Evolutionary conservation across 202 grass and related monocot species (phyloP).

Genomic region (Zizania palustris): DNA sequence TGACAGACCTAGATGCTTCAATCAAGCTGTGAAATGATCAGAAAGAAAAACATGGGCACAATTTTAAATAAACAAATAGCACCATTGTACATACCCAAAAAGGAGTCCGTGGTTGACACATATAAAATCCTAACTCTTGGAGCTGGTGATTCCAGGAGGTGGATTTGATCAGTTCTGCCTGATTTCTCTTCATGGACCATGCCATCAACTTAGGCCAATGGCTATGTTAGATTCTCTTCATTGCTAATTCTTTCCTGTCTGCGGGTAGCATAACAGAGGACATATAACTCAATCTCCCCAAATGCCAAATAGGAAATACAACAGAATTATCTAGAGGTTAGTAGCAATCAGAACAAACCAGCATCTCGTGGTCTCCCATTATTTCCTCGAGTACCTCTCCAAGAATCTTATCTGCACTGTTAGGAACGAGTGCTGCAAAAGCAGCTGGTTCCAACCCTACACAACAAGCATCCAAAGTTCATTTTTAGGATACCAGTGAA

Average conservation of each 20-base stretch:
- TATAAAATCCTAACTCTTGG: no score
- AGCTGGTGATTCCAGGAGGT: slow-evolving; percentile 4
- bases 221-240: slow-evolving; percentile 24
- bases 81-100: no score
- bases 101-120: no score
- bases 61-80: no score
- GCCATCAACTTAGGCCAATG: background rate
- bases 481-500: background rate
- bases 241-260: slow-evolving; percentile 56
- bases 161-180: background rate
- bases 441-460: slow-evolving; percentile 75
- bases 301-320: slow-evolving; percentile 15
- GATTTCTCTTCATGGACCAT: background rate
- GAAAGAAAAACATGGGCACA: no score
- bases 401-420: slow-evolving; percentile 83
- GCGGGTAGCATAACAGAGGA: slow-evolving; percentile 29
- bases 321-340: slow-evolving; percentile 26
- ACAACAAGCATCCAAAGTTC: background rate
- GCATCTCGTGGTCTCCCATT: slow-evolving; percentile 89
- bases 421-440: slow-evolving; percentile 96
- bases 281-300: background rate
- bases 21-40: no score
- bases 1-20: no score
- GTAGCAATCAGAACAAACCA: slow-evolving; percentile 59
- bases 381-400: slow-evolving; percentile 87